Conservation (phyloP, 176 grass and related monocot genomes). For the Metroxylon sagu region DNA sequence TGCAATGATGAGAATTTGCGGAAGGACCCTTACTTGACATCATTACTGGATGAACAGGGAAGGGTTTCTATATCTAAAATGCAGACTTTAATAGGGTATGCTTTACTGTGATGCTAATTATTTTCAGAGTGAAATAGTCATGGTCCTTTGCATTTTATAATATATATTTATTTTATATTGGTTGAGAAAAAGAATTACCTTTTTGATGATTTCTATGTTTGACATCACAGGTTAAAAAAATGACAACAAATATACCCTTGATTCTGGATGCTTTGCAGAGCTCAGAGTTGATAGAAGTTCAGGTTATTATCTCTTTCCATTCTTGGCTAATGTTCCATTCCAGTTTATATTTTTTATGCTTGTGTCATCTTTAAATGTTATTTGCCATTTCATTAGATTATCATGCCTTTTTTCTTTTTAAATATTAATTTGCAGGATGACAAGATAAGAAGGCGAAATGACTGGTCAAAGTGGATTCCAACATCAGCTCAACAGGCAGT, state of each 20-base stretch:
- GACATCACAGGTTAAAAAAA: slow-evolving; percentile 51
- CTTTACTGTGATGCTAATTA: slow-evolving; percentile 9
- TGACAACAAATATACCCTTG: slow-evolving; percentile 48
- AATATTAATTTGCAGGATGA: slow-evolving; percentile 33
- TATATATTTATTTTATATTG: no score
- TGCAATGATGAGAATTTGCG: slow-evolving; percentile 55
- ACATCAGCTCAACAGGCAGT: slow-evolving; percentile 11
- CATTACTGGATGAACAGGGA: slow-evolving; percentile 65
- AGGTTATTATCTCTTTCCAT: slow-evolving; percentile 39
- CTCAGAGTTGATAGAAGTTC: slow-evolving; percentile 57
- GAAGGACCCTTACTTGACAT: slow-evolving; percentile 56
- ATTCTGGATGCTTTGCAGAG: slow-evolving; percentile 48
- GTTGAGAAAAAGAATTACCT: no score
- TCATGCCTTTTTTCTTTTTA: slow-evolving; percentile 12
- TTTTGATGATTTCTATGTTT: no score
- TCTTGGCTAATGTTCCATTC: background rate
- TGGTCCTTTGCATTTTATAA: no score
- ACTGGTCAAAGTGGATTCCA: slow-evolving; percentile 61
- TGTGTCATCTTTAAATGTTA: slow-evolving; percentile 1
- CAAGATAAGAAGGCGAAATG: slow-evolving; percentile 50
- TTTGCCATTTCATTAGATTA: no score
- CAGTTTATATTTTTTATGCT: background rate
- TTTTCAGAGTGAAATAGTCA: background rate
- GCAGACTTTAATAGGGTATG: slow-evolving; percentile 77
- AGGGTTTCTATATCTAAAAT: slow-evolving; percentile 65